Base-by-base conservation (phyloP, 768 basidiomycete genomes). In the Dendrothele bispora region DNA sequence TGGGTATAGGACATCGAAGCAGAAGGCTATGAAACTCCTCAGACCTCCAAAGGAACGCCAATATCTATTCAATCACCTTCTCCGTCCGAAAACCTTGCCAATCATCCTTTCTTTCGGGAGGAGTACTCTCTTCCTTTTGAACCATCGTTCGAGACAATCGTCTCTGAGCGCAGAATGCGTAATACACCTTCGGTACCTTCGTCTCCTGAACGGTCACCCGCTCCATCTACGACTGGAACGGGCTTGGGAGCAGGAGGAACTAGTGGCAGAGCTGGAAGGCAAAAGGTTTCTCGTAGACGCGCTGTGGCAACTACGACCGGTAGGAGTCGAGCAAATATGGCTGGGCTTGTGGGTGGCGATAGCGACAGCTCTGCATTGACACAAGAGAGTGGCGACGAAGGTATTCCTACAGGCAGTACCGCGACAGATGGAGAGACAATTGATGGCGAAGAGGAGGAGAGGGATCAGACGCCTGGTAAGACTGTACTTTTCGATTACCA, bases 301-400 rank as follows among this genome's bases (percentile, higher is more conserved):
- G n/a, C n/a, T n/a, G 51, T 57, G 18, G 43, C 27, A 14, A 71
- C 69, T 55, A 73, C 66, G 27, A 72, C 74, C 35, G 69, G 73
- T 20, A 75, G 71, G 51, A 79, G 76, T 20, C 82, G 80, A 55
- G 73, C 79, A 6, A 79, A 83, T 48, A 69, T 85, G 67, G 86
- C 87, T 0, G 88, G 88, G 0, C 65, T 90, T n/a, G 79, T 90
- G 2, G 82, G 80, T 12, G 88, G 88, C 1, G 88, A 91, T 58
- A 91, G 89, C 59, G 89, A 91, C 53, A 88, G 86, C 57, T 91
- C 89, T 53, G 89, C 86, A 22, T 62, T 91, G 57, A 91, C 88
- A 3, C 83, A 87, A 60, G 88, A 91, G 63, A 90, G 87, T 51
- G 87, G 82, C 6, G 89, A 91, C 47, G 89, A 91, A 59, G 79